Base-by-base conservation (phyloP, 306 rosid genomes). In the Gastrolobium bilobum region DNA sequence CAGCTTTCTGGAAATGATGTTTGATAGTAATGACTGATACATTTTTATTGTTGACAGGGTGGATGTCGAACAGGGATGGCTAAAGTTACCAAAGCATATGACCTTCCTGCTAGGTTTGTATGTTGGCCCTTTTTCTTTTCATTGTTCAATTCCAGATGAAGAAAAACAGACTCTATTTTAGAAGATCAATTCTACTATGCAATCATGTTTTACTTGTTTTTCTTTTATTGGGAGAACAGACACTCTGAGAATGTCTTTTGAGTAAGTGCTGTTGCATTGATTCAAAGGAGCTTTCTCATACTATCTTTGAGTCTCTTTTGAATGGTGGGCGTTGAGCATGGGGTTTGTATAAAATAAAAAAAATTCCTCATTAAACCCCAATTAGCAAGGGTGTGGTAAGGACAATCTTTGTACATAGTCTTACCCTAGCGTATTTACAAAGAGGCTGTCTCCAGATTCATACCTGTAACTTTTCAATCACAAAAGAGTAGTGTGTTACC, bases 81-180 rank as follows among this genome's bases (percentile, higher is more conserved):
- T 54, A 92, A 87, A 87, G 91, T 88, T 77, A 88, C 97, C 59
- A 81, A 81, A 61, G 97, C 91, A 8, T 90, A 95, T 74, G 97
- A 95, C 85, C 99, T 95, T 88, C 98, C 99, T 69, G 96, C 97
- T 10, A 95, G 99, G 99, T 94, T 83, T 78, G 92, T 80, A 47
- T 69, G 33, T 47, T 50, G 50, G 15, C 51, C 54, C 60, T 34
- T 37, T 68, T 63, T 66, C 48, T 51, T 80, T 74, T 62, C 15
- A 37, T 68, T 61, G 77, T 44, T 69, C 57, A 79, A 20, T 20
- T 20, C 26, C 1, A 52, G 79, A 20, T 42, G 56, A 60, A 59
- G 57, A 56, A 46, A 61, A 15, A 14, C 20, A 10, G 7, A 78
- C 68, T 52, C 34, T 50, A 3, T 71, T 53, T 80, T 14, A 51